Evolutionary conservation across 805 yeast genomes (phyloP), one percentile per base, ranked within the genome.

Genomic region (Hanseniaspora hatyaiensis): DNA sequence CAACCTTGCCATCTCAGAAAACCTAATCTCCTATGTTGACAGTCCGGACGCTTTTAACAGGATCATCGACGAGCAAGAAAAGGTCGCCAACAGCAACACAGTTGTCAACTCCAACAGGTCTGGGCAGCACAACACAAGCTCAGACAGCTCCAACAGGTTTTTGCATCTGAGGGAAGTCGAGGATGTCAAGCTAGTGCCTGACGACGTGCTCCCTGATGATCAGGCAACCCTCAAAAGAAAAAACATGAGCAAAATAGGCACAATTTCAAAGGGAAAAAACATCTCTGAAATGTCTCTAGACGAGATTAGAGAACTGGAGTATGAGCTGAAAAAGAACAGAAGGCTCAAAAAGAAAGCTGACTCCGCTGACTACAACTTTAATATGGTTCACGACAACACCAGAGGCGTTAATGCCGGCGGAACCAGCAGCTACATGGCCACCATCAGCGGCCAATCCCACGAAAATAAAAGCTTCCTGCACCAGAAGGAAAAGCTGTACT

Each of bases 91-190:
- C 6, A 34, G 34, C 36, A 36, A 44, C 12, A 20, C 48, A 20
- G 36, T 22, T 36, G 6, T 20, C 4, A 44, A 44, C 15, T 24
- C 42, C 9, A n/a, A 34, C 15, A 24, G 22, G 13, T 20, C 23
- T 15, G 3, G 30, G 30, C 13, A 24, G 26, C 8, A 28, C 16
- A 6, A 40, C 30, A 13, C 29, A 32, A 5, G 11, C 37, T 4
- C n/a, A n/a, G n/a, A n/a, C n/a, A n/a, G n/a, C n/a, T n/a, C n/a
- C n/a, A 30, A 29, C 59, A 47, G 34, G 19, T 63, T 62, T 39
- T 56, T 62, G 3, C 59, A 63, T 30, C 49, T 62, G 43, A 58
- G 59, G 43, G 67, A 63, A 53, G 53, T 60, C 6, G 67, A 63
- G 49, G 67, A 63, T 52, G 53, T 47, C 5, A 36, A 40, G 24